These are phyloP conservation scores for Xerocomus nothofagi DNA, from an alignment of 1,284 basidiomycete species.

Conservation along the genomic window DNA sequence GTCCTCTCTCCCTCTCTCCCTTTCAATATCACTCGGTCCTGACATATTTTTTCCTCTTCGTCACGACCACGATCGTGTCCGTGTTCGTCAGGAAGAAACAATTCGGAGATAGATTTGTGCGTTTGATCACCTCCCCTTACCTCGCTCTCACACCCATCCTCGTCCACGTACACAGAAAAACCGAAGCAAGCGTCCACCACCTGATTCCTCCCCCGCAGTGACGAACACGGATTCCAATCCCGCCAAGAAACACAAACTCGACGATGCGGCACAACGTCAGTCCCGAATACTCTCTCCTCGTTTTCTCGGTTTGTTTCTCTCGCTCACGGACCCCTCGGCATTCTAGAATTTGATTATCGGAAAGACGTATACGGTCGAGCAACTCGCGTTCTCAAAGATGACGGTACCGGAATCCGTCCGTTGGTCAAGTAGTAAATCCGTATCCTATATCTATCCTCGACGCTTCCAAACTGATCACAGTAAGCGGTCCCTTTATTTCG, in stretches of 20 bases:
- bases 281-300: background rate
- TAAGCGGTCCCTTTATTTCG: conserved; percentile 12
- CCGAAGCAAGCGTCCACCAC: conserved; percentile 55
- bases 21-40: background rate
- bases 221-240: conserved; percentile 33
- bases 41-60: background rate
- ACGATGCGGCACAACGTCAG: conserved; percentile 35
- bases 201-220: conserved; percentile 37
- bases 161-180: conserved; percentile 46
- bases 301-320: background rate
- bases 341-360: conserved; percentile 28
- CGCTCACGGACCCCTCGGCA: conserved; percentile 1
- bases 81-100: conserved; percentile 49
- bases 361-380: conserved; percentile 40
- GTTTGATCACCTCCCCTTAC: conserved; percentile 26
- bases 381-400: conserved; percentile 40
- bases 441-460: background rate
- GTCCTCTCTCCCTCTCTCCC: background rate
- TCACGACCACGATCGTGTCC: conserved; percentile 1
- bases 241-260: conserved; percentile 42
- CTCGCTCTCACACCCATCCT: background rate
- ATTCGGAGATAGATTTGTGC: conserved; percentile 63
- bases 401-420: conserved; percentile 39
- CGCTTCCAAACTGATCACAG: conserved; percentile 3
- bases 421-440: conserved; percentile 40